Evolutionary conservation across 2,329 filamentous ascomycete species (phyloP), one percentile per base, ranked within the genome.

Genomic region (Aspergillus fructus): DNA sequence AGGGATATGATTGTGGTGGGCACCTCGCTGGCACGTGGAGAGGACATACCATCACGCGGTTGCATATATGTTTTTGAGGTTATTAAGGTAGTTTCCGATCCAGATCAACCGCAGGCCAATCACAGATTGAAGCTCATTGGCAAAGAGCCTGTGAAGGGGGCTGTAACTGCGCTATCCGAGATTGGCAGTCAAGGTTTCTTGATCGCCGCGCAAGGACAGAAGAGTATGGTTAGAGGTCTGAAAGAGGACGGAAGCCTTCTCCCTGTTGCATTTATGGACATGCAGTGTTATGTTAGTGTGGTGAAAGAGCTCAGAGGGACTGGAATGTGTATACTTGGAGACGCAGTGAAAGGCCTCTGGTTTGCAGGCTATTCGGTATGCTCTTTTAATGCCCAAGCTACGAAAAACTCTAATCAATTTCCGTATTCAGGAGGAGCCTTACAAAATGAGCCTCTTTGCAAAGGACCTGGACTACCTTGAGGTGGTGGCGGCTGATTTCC

Each of bases 201-300:
- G 81, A 87, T 94, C 60, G 90, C 90, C 41, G 92, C 93, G 0
- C 94, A 99, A 71, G 94, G 94, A 1, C 93, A 97, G 69, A 99
- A 99, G 75, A 93, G 92, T 72, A 96, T 99, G 89, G 92, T 99
- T 1, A 84, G 94, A 58, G 94, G 94, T 41, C 82, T 99, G 3
- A 97, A 97, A 72, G 94, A 99, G 73, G 94, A 99, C 70, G 91
- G 93, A 0, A 92, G 90, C 1, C 83, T 97, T 52, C 81, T 97
- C 1, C 94, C 94, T 0, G 93, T 99, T 3, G 94, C 94, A 0
- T 99, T 99, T 70, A 89, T 99, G 82, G 94, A 99, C 69, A 96
- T 97, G 87, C 94, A 91, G 76, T 96, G 90, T 74, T 94, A 96
- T 68, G 91, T 96, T 12, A 90, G 87, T 2, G 86, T 89, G n/a